Evolutionary conservation across 345 rosid species (phyloP).

Genomic region (Acer campestre): DNA sequence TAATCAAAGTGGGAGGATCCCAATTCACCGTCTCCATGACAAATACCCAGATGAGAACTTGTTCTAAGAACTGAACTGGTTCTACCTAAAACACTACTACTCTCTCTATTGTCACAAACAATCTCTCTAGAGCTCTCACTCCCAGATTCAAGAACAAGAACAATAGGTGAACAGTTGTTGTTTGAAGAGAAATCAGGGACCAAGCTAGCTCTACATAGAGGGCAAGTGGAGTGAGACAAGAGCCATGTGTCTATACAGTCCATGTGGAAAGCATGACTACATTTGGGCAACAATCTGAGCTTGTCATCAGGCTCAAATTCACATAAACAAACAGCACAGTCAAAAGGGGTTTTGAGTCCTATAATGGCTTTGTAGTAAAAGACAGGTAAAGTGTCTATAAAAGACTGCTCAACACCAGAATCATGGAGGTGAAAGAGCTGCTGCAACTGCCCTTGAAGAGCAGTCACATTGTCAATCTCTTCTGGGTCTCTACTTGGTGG

Average conservation of each 20-base stretch:
- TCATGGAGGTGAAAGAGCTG: conserved; percentile 96
- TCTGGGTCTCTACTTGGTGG: conserved; percentile 67
- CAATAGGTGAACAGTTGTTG: conserved; percentile 51
- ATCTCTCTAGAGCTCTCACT: conserved; percentile 87
- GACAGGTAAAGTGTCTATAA: conserved; percentile 93
- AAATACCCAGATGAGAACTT: conserved; percentile 45
- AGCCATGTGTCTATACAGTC: conserved; percentile 99
- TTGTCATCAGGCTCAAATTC: conserved; percentile 90
- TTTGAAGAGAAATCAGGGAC: conserved; percentile 69
- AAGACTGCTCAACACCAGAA: conserved; percentile 93
- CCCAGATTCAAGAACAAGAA: conserved; percentile 87
- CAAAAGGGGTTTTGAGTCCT: conserved; percentile 78
- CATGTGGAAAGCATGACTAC: conserved; percentile 98
- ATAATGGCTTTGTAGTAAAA: conserved; percentile 82
- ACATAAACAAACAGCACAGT: conserved; percentile 97
- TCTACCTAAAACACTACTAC: conserved; percentile 27
- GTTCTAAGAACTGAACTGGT: conserved; percentile 41
- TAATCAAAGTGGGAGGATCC: conserved; percentile 49
- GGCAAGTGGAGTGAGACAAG: conserved; percentile 97
- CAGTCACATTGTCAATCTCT: conserved; percentile 65
- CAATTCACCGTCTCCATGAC: conserved; percentile 35
- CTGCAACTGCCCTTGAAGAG: conserved; percentile 94
- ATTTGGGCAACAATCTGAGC: conserved; percentile 94
- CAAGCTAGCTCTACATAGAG: conserved; percentile 82
- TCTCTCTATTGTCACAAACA: conserved; percentile 47